phyloP scores from a whole-genome alignment of 768 basidiomycete genomes.

The Lentinula raphanica region DNA sequence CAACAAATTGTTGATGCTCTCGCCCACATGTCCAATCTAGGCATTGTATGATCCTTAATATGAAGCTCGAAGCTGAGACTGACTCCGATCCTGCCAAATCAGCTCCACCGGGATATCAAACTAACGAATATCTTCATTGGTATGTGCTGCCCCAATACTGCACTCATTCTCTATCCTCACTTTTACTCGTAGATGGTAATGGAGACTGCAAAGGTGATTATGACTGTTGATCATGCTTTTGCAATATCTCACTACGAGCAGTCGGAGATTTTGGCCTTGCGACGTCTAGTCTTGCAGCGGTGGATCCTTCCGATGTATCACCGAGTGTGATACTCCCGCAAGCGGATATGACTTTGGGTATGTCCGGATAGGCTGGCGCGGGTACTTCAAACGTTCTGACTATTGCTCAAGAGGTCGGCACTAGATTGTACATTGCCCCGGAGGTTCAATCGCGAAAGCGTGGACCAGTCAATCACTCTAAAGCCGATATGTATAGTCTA shows the following conservation, averaged over 20 bases:
- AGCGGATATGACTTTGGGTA: slow-evolving; percentile 72
- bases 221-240: neutral
- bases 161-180: neutral
- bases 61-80: too few species aligned
- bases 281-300: slow-evolving; percentile 73
- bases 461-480: slow-evolving; percentile 71
- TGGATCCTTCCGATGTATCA: slow-evolving; percentile 67
- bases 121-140: slow-evolving; percentile 92
- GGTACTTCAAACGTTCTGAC: neutral
- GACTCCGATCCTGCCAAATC: neutral
- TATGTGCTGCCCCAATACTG: slow-evolving; percentile 26
- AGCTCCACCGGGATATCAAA: slow-evolving; percentile 87
- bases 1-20: slow-evolving; percentile 87
- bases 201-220: slow-evolving; percentile 63
- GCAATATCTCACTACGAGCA: slow-evolving; percentile 18
- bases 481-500: slow-evolving; percentile 93
- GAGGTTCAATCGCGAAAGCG: slow-evolving; percentile 64
- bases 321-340: slow-evolving; percentile 41
- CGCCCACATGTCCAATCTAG: slow-evolving; percentile 80
- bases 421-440: slow-evolving; percentile 87
- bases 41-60: slow-evolving; percentile 65
- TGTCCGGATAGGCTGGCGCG: slow-evolving; percentile 10
- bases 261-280: slow-evolving; percentile 94
- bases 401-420: slow-evolving; percentile 67
- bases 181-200: slow-evolving; percentile 52